Evolutionary conservation across 306 rosid genomes (phyloP), one percentile per base, ranked within the genome.

Genomic region (Cucumis hystrix): DNA sequence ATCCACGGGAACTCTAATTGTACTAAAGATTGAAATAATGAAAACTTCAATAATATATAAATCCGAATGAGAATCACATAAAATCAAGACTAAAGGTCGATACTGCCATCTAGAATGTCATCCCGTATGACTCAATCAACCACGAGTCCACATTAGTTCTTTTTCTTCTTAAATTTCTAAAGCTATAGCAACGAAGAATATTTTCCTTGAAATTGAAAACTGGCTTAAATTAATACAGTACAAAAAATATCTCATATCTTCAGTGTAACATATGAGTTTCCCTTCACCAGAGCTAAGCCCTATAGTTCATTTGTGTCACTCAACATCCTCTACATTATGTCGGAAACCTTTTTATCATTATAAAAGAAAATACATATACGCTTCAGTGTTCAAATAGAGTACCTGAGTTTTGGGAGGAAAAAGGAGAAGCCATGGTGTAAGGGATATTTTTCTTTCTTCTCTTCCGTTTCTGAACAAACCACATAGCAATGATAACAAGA

Each of bases 401-500:
- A 96, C 99, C 99, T 89, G 99, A 96, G 86, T 88, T 91, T 65
- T 92, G 98, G 69, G 97, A 95, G n/a, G 98, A 91, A 76, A 82
- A 87, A 51, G 99, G 99, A 65, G 99, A 96, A 52, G 97, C 81
- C 71, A 71, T 51, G 49, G 66, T 78, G 82, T 88, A 91, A 62
- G 84, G 86, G 80, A 59, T 62, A 84, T 80, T 77, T 8, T 83
- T 77, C 12, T 60, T 81, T 80, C 54, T 80, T 85, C 86, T 85
- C 89, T 88, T 93, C 52, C 80, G 89, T 80, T 81, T 96, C 81
- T 77, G 82, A 66, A 79, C 80, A 78, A 92, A 86, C 90, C 91
- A 91, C 76, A 88, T 76, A 8, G 84, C 87, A 88, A 89, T 86
- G 62, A 86, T 80, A 78, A 89, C 80, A 81, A 92, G 86, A 85